Base-by-base conservation (phyloP, 2,329 filamentous ascomycete genomes). In the Penicillium sp. region DNA sequence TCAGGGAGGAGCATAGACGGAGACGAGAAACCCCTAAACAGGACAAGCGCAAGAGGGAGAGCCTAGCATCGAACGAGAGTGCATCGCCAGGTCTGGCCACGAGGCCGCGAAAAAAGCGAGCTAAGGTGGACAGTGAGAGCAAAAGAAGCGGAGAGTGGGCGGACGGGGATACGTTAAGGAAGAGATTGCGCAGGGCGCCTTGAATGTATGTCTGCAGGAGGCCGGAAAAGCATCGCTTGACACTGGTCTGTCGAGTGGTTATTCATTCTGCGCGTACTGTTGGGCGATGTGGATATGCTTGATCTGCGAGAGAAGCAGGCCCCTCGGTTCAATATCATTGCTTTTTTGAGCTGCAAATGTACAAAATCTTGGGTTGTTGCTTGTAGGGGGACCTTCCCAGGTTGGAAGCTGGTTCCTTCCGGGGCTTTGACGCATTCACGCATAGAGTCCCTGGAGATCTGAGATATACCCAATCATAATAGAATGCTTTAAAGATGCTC, bases 21-120 rank as follows among this genome's bases (percentile, higher is more conserved):
- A 62, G 51, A 34, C 58, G 55, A 47, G 56, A 61, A 21, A 67
- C 67, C 43, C 54, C 68, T 2, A 72, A 71, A 43, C 56, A 65
- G 4, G 71, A 75, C 40, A 71, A 79, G 73, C 61, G 71, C 62
- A 63, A 77, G 56, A 68, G 77, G 13, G 73, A 75, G 14, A 76
- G 75, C 49, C 47, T 71, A 13, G 57, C 58, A 0, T 72, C 71
- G 9, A 66, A 64, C 49, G 65, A 62, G 5, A 64, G 62, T n/a
- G 42, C 43, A 2, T 58, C 64, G 8, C 57, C 66, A 7, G 43
- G 22, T n/a, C n/a, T 43, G 14, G 27, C 47, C 14, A 58, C 38
- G 16, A 21, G 42, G 7, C 63, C 58, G 14, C 59, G 48, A 13
- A 67, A 63, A 47, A 72, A 70, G 51, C 66, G 61, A 21, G 52